Conservation (phyloP, 2,329 filamentous ascomycete genomes). For the Claviceps sp. region DNA sequence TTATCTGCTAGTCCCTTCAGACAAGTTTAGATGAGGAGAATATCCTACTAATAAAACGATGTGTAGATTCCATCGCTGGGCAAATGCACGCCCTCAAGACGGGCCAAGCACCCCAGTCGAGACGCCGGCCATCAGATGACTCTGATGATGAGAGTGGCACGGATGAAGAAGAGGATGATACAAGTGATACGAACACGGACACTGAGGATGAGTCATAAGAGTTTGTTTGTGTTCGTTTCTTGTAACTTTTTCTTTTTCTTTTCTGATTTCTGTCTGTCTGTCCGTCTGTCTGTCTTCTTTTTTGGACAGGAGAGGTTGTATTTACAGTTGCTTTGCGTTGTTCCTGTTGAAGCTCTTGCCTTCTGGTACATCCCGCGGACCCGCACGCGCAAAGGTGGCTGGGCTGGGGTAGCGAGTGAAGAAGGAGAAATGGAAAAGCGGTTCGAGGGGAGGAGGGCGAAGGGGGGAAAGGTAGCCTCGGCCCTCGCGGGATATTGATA, state of each 20-base stretch:
- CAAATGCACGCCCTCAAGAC: conserved; percentile 83
- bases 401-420: no score
- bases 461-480: no score
- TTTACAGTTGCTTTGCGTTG: background rate
- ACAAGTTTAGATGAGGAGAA: no score
- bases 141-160: conserved; percentile 74
- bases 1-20: no score
- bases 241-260: background rate
- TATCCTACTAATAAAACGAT: background rate
- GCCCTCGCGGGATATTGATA: no score
- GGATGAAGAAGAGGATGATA: conserved; percentile 50
- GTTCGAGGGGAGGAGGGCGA: no score
- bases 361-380: background rate
- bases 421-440: no score
- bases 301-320: background rate
- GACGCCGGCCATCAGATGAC: conserved; percentile 41
- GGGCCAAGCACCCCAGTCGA: conserved; percentile 45
- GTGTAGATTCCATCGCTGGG: conserved; percentile 78
- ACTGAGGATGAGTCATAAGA: conserved; percentile 46
- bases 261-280: background rate
- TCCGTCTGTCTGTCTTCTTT: background rate
- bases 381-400: no score
- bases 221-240: background rate
- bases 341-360: background rate
- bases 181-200: conserved; percentile 55